phyloP scores from a whole-genome alignment of 1,284 basidiomycete genomes.

The Marasmius oreades region DNA sequence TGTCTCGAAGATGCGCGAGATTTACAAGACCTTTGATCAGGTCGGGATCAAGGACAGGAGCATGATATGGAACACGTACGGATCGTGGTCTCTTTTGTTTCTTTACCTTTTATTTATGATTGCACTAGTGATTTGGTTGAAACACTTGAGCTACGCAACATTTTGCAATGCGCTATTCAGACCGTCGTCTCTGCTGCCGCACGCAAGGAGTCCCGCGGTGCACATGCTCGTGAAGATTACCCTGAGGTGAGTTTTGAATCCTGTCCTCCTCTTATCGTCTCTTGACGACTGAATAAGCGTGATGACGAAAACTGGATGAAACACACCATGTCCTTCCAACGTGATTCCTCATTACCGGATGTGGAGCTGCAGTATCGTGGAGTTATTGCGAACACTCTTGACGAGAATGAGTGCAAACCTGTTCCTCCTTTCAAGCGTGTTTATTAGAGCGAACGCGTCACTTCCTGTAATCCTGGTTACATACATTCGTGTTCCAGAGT shows the following conservation, averaged over 20 bases:
- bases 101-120: slow-evolving; percentile 15
- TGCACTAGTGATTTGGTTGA: slow-evolving; percentile 84
- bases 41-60: slow-evolving; percentile 97
- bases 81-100: slow-evolving; percentile 7
- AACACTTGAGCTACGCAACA: slow-evolving; percentile 95
- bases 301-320: slow-evolving; percentile 94
- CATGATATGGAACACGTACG: slow-evolving; percentile 98
- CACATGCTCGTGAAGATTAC: slow-evolving; percentile 96
- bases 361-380: slow-evolving; percentile 89
- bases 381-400: slow-evolving; percentile 85
- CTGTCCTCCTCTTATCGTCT: neutral
- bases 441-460: slow-evolving; percentile 46
- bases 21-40: slow-evolving; percentile 86
- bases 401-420: slow-evolving; percentile 93
- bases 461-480: no score
- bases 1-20: slow-evolving; percentile 80
- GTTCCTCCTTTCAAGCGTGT: slow-evolving; percentile 88
- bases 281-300: slow-evolving; percentile 45
- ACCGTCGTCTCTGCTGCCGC: slow-evolving; percentile 95
- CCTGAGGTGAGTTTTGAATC: slow-evolving; percentile 60
- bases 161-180: slow-evolving; percentile 93
- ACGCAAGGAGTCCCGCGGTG: slow-evolving; percentile 95
- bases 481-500: neutral
- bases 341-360: slow-evolving; percentile 68
- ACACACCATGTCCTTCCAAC: slow-evolving; percentile 88